Conservation (phyloP, 2,329 filamentous ascomycete species). For the Berkeleyomyces basicola region DNA sequence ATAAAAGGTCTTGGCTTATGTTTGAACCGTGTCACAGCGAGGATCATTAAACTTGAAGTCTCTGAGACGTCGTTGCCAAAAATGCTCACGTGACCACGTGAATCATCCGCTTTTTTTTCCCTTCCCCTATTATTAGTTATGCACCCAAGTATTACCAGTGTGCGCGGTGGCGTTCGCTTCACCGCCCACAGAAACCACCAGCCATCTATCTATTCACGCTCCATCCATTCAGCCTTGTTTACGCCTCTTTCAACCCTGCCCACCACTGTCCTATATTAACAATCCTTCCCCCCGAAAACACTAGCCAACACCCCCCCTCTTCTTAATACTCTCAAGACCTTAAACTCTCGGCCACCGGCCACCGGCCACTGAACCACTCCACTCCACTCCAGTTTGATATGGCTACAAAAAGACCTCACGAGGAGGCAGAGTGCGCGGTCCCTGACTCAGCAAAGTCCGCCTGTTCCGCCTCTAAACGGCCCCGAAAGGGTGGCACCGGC, state of each 20-base stretch:
- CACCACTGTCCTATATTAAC: too few species aligned
- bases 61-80: not conserved
- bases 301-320: not conserved
- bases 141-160: too few species aligned
- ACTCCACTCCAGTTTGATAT: not conserved
- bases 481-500: slow-evolving; percentile 17
- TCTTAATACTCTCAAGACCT: not conserved
- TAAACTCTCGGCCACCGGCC: not conserved
- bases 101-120: not conserved
- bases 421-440: not conserved
- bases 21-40: not conserved
- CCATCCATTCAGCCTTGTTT: not conserved
- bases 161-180: not conserved
- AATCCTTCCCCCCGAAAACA: not conserved
- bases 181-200: not conserved
- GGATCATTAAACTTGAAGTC: not conserved
- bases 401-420: slow-evolving; percentile 8
- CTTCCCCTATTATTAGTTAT: not conserved
- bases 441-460: not conserved
- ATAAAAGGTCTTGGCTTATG: too few species aligned
- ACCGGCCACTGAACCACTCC: not conserved
- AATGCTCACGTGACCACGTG: not conserved
- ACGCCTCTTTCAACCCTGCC: not conserved
- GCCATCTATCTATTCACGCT: not conserved
- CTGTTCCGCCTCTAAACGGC: slow-evolving; percentile 1